Conservation (phyloP, 352 stramenopile genomes). For the Phytophthora constricta region DNA sequence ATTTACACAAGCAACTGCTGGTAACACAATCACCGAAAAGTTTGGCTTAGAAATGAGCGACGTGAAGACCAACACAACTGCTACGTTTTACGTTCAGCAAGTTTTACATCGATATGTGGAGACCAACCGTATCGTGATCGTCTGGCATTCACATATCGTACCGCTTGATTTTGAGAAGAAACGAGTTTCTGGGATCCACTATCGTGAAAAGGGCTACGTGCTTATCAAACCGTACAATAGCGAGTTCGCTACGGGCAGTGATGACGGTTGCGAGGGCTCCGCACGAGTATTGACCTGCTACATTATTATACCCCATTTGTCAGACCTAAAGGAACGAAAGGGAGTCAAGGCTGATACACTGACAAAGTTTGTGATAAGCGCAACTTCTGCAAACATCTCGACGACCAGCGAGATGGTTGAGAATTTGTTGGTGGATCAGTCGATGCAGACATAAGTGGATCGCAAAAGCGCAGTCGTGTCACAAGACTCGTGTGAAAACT, state of each 20-base stretch:
- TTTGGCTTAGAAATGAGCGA: conserved; percentile 55
- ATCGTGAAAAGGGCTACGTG: conserved; percentile 60
- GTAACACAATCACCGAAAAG: conserved; percentile 55
- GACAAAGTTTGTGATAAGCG: too few species aligned
- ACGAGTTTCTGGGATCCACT: conserved; percentile 43
- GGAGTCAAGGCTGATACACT: too few species aligned
- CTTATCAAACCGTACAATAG: conserved; percentile 44
- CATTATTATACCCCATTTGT: conserved; percentile 53
- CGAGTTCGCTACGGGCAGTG: conserved; percentile 12
- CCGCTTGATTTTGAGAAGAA: conserved; percentile 55
- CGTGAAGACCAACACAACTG: conserved; percentile 44
- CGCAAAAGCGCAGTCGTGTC: too few species aligned
- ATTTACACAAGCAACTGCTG: conserved; percentile 11
- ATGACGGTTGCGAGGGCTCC: conserved; percentile 6
- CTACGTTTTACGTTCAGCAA: conserved; percentile 56
- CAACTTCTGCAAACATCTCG: too few species aligned
- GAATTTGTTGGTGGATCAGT: too few species aligned
- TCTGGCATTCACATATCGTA: conserved; percentile 58
- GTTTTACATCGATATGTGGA: conserved; percentile 57
- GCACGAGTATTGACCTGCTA: conserved; percentile 53
- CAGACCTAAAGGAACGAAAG: too few species aligned
- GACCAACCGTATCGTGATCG: conserved; percentile 54
- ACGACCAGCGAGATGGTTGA: too few species aligned
- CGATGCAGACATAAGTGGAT: too few species aligned
- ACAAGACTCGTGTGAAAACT: too few species aligned